phyloP scores from a whole-genome alignment of 2,329 filamentous ascomycete genomes.

The Ophiostoma sp. region DNA sequence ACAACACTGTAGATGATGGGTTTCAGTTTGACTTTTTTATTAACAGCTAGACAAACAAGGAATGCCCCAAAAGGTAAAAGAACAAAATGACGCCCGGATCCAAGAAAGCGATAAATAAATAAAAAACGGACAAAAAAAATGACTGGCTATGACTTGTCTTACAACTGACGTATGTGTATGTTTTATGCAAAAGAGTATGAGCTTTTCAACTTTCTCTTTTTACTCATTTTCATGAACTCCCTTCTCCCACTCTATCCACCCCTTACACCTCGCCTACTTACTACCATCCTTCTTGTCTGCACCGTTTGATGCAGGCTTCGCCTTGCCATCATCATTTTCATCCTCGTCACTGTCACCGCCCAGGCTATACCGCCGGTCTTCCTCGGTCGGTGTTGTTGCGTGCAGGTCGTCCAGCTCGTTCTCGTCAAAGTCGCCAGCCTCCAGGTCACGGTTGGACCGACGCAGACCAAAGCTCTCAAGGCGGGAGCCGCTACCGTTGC shows the following conservation, averaged over 20 bases:
- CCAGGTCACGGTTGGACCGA: slow-evolving; percentile 53
- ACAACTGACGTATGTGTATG: neutral
- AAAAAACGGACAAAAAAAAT: neutral
- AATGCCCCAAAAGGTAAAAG: neutral
- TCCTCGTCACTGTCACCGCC: slow-evolving; percentile 60
- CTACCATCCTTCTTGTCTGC: neutral
- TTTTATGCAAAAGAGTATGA: neutral
- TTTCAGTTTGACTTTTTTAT: neutral
- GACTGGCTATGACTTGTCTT: slow-evolving; percentile 5
- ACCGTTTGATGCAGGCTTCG: slow-evolving; percentile 29
- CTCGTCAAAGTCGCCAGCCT: slow-evolving; percentile 66
- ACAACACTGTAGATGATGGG: too few species aligned
- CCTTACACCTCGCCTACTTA: neutral
- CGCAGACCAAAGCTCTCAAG: slow-evolving; percentile 52
- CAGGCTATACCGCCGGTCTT: slow-evolving; percentile 55
- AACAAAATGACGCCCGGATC: neutral
- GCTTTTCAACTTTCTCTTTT: neutral
- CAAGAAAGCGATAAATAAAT: neutral
- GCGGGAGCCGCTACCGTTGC: slow-evolving; percentile 35
- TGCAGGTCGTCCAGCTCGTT: slow-evolving; percentile 64
- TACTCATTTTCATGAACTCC: neutral
- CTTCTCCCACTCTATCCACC: neutral
- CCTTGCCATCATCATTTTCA: slow-evolving; percentile 28
- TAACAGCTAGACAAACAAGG: neutral
- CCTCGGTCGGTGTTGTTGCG: slow-evolving; percentile 48